These are phyloP conservation scores for Craspedostauros australis DNA, from an alignment of 108 stramenopile species.

Conservation along the genomic window DNA sequence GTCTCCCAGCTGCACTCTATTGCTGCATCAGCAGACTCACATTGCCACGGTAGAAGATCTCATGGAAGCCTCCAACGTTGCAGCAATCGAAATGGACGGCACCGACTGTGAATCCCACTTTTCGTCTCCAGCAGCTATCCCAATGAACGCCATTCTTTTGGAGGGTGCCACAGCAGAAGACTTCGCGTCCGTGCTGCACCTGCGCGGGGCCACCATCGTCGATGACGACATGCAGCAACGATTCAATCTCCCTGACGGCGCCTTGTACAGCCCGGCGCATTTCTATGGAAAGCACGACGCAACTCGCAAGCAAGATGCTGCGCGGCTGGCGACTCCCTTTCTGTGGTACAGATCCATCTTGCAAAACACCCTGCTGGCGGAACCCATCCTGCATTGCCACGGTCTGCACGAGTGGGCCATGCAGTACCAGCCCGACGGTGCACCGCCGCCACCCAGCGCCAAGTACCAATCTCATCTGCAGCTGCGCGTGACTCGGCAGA, in stretches of 20 bases:
- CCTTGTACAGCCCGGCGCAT: constrained; percentile 50
- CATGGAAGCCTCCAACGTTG: not conserved
- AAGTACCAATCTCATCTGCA: constrained; percentile 77
- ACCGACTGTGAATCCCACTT: not conserved
- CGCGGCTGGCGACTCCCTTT: constrained; percentile 26
- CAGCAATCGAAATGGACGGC: not conserved
- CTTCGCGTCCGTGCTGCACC: constrained; percentile 37
- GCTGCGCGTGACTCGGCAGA: constrained; percentile 62
- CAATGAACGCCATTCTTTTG: constrained; percentile 26
- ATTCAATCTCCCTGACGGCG: no score
- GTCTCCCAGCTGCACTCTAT: constrained; percentile 44
- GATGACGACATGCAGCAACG: no score
- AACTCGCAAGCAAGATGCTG: not conserved
- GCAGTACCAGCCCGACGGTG: constrained; percentile 78
- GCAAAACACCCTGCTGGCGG: constrained; percentile 41
- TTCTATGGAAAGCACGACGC: constrained; percentile 29
- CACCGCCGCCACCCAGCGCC: constrained; percentile 37
- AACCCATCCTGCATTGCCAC: constrained; percentile 84
- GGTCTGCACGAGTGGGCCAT: constrained; percentile 98
- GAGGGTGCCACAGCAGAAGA: constrained; percentile 65
- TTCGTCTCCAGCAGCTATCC: not conserved
- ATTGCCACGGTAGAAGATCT: constrained; percentile 8
- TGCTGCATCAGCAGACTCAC: constrained; percentile 5
- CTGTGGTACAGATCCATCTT: constrained; percentile 73
- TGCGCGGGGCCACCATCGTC: constrained; percentile 37